Evolutionary conservation across 202 grass and related monocot genomes (phyloP).

Genomic region (Zizania palustris): DNA sequence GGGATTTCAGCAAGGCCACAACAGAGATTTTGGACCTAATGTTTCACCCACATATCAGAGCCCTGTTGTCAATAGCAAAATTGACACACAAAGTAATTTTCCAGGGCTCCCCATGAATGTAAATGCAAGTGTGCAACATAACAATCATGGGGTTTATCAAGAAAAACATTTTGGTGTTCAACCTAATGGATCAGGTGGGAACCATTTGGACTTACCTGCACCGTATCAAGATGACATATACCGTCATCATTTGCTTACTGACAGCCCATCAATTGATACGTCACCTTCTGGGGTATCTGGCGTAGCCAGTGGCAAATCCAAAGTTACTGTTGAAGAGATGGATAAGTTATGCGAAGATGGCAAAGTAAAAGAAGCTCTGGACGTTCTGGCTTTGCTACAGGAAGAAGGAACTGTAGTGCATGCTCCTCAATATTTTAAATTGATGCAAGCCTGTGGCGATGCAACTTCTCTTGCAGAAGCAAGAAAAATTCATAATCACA

Average conservation of each 20-base stretch:
- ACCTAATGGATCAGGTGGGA: conserved; percentile 15
- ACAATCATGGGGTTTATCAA: conserved; percentile 41
- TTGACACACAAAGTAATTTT: conserved; percentile 37
- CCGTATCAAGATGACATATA: conserved; percentile 38
- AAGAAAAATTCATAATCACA: conserved; percentile 57
- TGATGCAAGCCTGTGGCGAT: conserved; percentile 83
- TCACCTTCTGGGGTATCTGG: conserved; percentile 40
- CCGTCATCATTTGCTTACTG: conserved; percentile 19
- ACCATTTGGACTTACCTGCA: conserved; percentile 28
- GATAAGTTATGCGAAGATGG: conserved; percentile 72
- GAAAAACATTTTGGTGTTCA: conserved; percentile 38
- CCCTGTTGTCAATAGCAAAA: conserved; percentile 40
- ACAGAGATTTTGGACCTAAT: conserved; percentile 47
- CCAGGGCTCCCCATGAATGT: conserved; percentile 39
- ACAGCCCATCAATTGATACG: conserved; percentile 21
- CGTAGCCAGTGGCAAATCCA: conserved; percentile 36
- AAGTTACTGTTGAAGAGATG: conserved; percentile 81
- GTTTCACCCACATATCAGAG: conserved; percentile 39
- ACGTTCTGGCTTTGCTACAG: conserved; percentile 59
- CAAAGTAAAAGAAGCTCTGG: conserved; percentile 82
- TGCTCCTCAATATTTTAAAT: conserved; percentile 51
- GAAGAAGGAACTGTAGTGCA: conserved; percentile 47
- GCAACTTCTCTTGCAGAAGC: conserved; percentile 63
- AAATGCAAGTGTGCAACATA: conserved; percentile 41
- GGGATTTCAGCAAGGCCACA: conserved; percentile 51